Evolutionary conservation across 257 asterid genomes (phyloP), one percentile per base, ranked within the genome.

Genomic region (Handroanthus guayacan): DNA sequence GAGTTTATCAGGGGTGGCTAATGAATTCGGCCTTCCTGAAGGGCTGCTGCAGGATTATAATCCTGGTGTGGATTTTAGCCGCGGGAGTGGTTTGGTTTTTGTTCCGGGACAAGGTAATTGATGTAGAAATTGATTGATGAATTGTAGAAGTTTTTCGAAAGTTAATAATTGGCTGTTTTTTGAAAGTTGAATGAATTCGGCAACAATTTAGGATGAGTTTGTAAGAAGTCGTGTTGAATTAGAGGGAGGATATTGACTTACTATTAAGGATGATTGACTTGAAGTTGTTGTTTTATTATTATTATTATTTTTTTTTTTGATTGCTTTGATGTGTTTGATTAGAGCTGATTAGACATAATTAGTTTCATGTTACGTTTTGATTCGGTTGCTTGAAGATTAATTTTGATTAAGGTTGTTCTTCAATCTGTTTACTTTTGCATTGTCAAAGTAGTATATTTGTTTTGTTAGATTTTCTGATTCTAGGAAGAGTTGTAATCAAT

Each of bases 71-170:
- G 72, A 92, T 84, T 88, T 90, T 20, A 78, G 87, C 56, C 14
- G 80, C 44, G 93, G 92, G 50, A 82, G 71, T 79, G 93, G 90
- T 67, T 77, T 92, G 72, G 85, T 92, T 83, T 92, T 87, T 69
- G 57, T 88, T 74, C 95, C 92, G 0, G 92, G 86, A 55, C 87
- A 68, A 88, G 96, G 97, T 89, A 77, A 62, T 66, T 76, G 44
- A 45, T 75, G 62, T n/a, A 20, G 45, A 25, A 25, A 25, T 25
- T 25, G 31, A 25, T 25, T 25, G 31, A 25, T 25, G 31, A 25
- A 25, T 25, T 25, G 31, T 25, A 25, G 0, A 25, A 25, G 31
- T 25, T 25, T 25, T 25, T 25, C 31, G 31, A 25, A 25, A 25
- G 31, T 25, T 25, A 25, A 25, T 25, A 25, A 25, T 25, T 25